These are phyloP conservation scores for Clavispora carvajalis DNA, from an alignment of 805 yeast species.

Conservation along the genomic window DNA sequence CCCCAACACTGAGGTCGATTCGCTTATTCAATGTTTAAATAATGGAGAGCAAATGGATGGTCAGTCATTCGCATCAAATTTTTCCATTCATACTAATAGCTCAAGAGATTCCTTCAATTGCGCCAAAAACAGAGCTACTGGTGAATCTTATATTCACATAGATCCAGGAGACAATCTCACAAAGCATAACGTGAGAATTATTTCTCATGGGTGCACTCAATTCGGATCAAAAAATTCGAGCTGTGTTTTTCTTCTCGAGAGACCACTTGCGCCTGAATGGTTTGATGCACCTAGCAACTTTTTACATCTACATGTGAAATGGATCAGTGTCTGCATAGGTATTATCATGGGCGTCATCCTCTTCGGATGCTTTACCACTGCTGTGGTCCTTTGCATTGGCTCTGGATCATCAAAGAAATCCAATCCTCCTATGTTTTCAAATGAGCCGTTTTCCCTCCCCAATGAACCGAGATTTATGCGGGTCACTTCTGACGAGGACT, in stretches of 20 bases:
- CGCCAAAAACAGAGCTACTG: slow-evolving; percentile 7
- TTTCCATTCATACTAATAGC: slow-evolving; percentile 11
- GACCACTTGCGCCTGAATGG: slow-evolving; percentile 66
- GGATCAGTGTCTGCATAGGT: slow-evolving; percentile 65
- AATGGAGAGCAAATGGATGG: slow-evolving; percentile 5
- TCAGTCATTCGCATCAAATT: slow-evolving; percentile 3
- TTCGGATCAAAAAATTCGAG: slow-evolving; percentile 21
- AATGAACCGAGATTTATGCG: slow-evolving; percentile 33
- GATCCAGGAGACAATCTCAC: slow-evolving; percentile 20
- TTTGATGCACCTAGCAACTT: slow-evolving; percentile 38
- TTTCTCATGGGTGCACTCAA: slow-evolving; percentile 57
- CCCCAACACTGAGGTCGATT: slow-evolving; percentile 48
- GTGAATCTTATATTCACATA: slow-evolving; percentile 9
- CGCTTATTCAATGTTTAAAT: slow-evolving; percentile 44
- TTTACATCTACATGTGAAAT: slow-evolving; percentile 58
- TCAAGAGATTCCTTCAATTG: slow-evolving; percentile 10
- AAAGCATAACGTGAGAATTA: slow-evolving; percentile 50
- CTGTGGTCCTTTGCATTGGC: slow-evolving; percentile 14
- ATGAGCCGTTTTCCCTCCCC: slow-evolving; percentile 8
- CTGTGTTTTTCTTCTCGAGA: slow-evolving; percentile 63
- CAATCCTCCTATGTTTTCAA: neutral
- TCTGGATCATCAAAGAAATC: slow-evolving; percentile 2
- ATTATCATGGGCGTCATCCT: slow-evolving; percentile 54
- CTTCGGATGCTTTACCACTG: slow-evolving; percentile 20
- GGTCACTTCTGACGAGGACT: slow-evolving; percentile 28